Conservation (phyloP, 371 early-diverging fungal species). For the Mucor irregularis region DNA sequence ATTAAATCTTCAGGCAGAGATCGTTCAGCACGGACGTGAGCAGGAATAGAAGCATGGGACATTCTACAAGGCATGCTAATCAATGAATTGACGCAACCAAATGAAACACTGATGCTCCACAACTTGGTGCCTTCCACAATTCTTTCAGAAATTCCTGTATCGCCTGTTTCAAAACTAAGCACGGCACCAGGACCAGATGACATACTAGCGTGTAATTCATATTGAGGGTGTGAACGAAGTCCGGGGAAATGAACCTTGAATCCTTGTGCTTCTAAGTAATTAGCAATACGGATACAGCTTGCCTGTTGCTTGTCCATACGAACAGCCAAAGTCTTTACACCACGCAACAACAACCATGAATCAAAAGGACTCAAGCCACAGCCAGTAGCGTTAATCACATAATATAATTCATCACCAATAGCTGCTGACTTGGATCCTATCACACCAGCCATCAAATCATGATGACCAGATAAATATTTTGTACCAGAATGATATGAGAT, state of each 20-base stretch:
- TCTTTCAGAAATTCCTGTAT: constrained; percentile 75
- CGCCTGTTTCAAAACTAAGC: constrained; percentile 91
- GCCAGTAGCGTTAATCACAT: constrained; percentile 93
- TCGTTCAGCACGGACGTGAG: constrained; percentile 82
- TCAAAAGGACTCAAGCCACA: constrained; percentile 86
- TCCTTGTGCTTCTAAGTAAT: constrained; percentile 75
- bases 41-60: constrained; percentile 97
- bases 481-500: constrained; percentile 88
- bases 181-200: constrained; percentile 93
- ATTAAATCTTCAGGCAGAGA: constrained; percentile 93
- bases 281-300: constrained; percentile 76
- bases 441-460: constrained; percentile 92
- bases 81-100: constrained; percentile 96
- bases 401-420: constrained; percentile 78
- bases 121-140: constrained; percentile 84
- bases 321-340: constrained; percentile 86
- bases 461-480: constrained; percentile 92
- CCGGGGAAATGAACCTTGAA: constrained; percentile 92
- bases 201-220: constrained; percentile 78
- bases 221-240: constrained; percentile 82
- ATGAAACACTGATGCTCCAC: constrained; percentile 93
- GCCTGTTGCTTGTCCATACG: constrained; percentile 86
- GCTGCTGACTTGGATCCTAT: constrained; percentile 69
- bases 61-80: constrained; percentile 98
- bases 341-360: constrained; percentile 84